phyloP scores from a whole-genome alignment of 495 filamentous ascomycete species.

The Lentithecium fluviatile region DNA sequence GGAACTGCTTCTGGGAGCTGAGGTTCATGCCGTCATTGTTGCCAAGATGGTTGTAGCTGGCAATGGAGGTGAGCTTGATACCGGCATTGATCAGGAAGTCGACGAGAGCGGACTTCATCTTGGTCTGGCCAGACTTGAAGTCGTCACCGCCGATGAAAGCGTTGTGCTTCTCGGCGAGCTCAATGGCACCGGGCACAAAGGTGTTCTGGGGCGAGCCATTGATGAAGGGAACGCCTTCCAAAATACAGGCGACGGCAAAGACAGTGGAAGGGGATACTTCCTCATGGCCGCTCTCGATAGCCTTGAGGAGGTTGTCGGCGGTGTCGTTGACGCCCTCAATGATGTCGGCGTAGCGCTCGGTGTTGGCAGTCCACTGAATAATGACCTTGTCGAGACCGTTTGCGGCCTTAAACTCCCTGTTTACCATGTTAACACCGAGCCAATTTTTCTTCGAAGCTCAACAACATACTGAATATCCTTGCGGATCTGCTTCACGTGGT shows the following conservation, averaged over 20 bases:
- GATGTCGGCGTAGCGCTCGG: conserved; percentile 91
- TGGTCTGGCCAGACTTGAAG: conserved; percentile 99
- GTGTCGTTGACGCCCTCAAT: conserved; percentile 92
- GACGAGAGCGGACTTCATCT: conserved; percentile 99
- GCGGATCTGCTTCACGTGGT: conserved; percentile 90
- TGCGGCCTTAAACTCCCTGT: conserved; percentile 81
- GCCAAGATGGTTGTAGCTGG: conserved; percentile 98
- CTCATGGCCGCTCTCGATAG: conserved; percentile 80
- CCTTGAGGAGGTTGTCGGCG: conserved; percentile 83
- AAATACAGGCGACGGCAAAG: conserved; percentile 90
- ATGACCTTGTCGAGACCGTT: conserved; percentile 93
- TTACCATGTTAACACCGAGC: conserved; percentile 2
- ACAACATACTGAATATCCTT: conserved; percentile 80
- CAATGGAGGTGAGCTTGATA: conserved; percentile 98
- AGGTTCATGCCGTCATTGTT: conserved; percentile 99
- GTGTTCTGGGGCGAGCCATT: conserved; percentile 99
- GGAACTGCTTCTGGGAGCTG: conserved; percentile 95
- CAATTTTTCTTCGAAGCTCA: background rate
- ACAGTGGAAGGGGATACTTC: conserved; percentile 93
- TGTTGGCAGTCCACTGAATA: conserved; percentile 98
- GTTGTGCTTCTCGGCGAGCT: conserved; percentile 81
- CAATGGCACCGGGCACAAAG: conserved; percentile 88
- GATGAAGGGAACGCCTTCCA: conserved; percentile 92
- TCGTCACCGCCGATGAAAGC: conserved; percentile 98
- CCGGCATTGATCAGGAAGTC: conserved; percentile 98